Conservation (phyloP, 176 grass and related monocot species). For the Carex myosuroides region DNA sequence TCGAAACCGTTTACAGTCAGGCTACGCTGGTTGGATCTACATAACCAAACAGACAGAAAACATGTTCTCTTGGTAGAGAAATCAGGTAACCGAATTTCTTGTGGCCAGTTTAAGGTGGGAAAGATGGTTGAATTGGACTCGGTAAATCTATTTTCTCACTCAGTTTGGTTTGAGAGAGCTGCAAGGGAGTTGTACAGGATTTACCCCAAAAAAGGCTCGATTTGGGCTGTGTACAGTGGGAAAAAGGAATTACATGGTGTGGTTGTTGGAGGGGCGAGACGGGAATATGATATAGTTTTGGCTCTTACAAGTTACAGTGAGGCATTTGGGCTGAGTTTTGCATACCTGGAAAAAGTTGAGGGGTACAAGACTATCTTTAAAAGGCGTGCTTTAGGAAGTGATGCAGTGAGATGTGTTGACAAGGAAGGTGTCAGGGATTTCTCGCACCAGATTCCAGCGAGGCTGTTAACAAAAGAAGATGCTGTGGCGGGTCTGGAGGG, state of each 20-base stretch:
- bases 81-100: conserved; percentile 28
- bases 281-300: conserved; percentile 59
- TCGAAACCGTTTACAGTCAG: conserved; percentile 30
- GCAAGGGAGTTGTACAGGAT: conserved; percentile 52
- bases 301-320: conserved; percentile 58
- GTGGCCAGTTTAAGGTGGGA: conserved; percentile 70
- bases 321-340: conserved; percentile 54
- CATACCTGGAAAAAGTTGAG: conserved; percentile 67
- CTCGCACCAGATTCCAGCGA: conserved; percentile 65
- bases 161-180: conserved; percentile 39
- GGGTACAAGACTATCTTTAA: conserved; percentile 85
- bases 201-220: conserved; percentile 67
- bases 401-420: conserved; percentile 45
- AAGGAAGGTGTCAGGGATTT: conserved; percentile 41
- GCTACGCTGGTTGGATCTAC: conserved; percentile 63
- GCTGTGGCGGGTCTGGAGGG: conserved; percentile 30
- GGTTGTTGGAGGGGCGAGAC: neutral
- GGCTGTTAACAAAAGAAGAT: conserved; percentile 42
- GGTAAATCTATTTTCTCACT: conserved; percentile 83
- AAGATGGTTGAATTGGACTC: conserved; percentile 44
- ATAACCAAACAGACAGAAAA: conserved; percentile 28
- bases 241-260: neutral
- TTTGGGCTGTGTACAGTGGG: conserved; percentile 62
- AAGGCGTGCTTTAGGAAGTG: conserved; percentile 34
- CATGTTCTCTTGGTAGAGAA: conserved; percentile 28